Conservation (phyloP, 1,284 basidiomycete genomes). For the Cryptococcus floricola region DNA sequence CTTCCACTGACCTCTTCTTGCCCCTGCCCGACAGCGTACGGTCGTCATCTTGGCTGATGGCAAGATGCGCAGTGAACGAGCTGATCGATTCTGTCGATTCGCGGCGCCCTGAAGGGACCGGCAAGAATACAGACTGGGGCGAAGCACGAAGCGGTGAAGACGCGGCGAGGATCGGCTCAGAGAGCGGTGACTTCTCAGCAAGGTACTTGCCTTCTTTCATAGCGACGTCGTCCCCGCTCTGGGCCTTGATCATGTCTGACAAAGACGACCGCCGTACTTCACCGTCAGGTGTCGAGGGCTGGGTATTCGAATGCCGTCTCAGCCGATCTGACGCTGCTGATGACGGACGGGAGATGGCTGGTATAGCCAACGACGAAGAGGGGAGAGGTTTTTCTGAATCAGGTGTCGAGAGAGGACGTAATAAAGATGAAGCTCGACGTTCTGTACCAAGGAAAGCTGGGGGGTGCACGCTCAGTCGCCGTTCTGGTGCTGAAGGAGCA, state of each 20-base stretch:
- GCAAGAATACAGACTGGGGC: neutral
- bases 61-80: slow-evolving; percentile 9
- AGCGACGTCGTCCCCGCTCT: slow-evolving; percentile 36
- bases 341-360: neutral
- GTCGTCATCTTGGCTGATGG: slow-evolving; percentile 14
- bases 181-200: neutral
- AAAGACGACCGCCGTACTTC: slow-evolving; percentile 29
- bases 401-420: slow-evolving; percentile 1
- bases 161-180: neutral
- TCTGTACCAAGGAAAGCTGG: neutral
- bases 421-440: slow-evolving; percentile 4
- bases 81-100: slow-evolving; percentile 27
- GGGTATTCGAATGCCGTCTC: slow-evolving; percentile 19
- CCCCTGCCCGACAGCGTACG: slow-evolving; percentile 6
- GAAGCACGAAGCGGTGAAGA: neutral
- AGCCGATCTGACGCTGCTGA: slow-evolving; percentile 9
- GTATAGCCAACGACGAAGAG: slow-evolving; percentile 1
- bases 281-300: slow-evolving; percentile 20
- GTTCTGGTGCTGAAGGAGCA: slow-evolving; percentile 5
- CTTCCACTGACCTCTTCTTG: slow-evolving; percentile 11
- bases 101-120: slow-evolving; percentile 10
- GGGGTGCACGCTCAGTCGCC: slow-evolving; percentile 16
- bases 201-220: slow-evolving; percentile 17
- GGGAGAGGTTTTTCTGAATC: slow-evolving; percentile 5
- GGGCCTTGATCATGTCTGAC: slow-evolving; percentile 39